phyloP scores from a whole-genome alignment of 202 grass and related monocot genomes.

The Musa balbisiana region DNA sequence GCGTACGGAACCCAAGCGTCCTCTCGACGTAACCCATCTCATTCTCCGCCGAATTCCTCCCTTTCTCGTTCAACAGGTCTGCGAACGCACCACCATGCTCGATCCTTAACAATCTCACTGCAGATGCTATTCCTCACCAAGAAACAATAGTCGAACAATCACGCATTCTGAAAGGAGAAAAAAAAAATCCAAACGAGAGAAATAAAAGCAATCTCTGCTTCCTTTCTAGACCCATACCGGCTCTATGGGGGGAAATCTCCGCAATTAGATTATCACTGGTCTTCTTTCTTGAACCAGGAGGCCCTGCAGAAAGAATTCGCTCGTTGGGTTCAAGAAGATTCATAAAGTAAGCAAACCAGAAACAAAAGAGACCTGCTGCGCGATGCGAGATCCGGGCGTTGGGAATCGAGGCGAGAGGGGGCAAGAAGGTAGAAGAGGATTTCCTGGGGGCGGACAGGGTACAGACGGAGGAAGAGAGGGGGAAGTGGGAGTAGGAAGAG shows the following conservation, averaged over 20 bases:
- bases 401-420: not conserved
- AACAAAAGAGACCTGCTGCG: not conserved
- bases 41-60: slow-evolving; percentile 42
- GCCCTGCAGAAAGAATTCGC: slow-evolving; percentile 28
- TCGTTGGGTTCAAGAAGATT: slow-evolving; percentile 18
- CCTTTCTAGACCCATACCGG: slow-evolving; percentile 29
- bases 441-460: not conserved
- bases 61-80: slow-evolving; percentile 77
- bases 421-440: not conserved
- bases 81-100: slow-evolving; percentile 82
- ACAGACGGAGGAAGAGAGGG: not conserved
- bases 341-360: not conserved
- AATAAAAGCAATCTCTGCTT: not conserved
- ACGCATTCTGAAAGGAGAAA: not conserved
- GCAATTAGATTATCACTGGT: slow-evolving; percentile 19
- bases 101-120: slow-evolving; percentile 77
- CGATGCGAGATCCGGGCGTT: not conserved
- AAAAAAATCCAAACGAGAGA: slow-evolving; percentile 21
- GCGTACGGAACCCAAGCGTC: slow-evolving; percentile 66
- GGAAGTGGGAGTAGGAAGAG: not conserved
- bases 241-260: slow-evolving; percentile 44
- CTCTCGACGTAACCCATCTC: slow-evolving; percentile 90
- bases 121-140: slow-evolving; percentile 44
- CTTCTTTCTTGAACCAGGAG: slow-evolving; percentile 11
- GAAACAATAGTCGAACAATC: slow-evolving; percentile 12